These are phyloP conservation scores for Aspergillus leporis DNA, from an alignment of 495 filamentous ascomycete species.

Conservation along the genomic window DNA sequence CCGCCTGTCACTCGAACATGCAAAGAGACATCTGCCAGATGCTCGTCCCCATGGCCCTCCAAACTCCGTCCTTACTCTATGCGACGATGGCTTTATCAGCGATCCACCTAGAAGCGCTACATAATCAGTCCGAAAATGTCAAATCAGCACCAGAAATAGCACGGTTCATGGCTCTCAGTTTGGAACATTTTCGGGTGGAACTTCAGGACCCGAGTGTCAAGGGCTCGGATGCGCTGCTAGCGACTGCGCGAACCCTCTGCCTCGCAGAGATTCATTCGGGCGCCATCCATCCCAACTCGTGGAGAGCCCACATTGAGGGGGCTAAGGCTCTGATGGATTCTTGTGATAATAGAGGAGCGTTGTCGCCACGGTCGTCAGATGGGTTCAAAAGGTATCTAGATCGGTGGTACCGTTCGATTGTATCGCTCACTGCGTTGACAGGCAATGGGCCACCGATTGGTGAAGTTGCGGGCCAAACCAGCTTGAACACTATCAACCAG, in stretches of 20 bases:
- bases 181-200: constrained; percentile 48
- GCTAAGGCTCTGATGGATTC: constrained; percentile 44
- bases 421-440: constrained; percentile 47
- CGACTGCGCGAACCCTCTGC: constrained; percentile 50
- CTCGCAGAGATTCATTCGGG: constrained; percentile 51
- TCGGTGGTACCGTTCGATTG: constrained; percentile 49
- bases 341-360: constrained; percentile 26
- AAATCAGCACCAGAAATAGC: constrained; percentile 49
- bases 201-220: constrained; percentile 38
- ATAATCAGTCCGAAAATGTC: constrained; percentile 44
- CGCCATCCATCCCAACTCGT: constrained; percentile 47
- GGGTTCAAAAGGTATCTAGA: constrained; percentile 47
- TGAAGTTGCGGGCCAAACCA: constrained; percentile 22
- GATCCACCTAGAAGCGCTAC: constrained; percentile 46
- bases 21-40: constrained; percentile 49
- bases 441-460: constrained; percentile 49
- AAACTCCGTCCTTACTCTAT: constrained; percentile 47
- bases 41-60: constrained; percentile 49
- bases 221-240: constrained; percentile 44
- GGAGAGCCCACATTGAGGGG: constrained; percentile 49
- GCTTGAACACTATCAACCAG: constrained; percentile 19
- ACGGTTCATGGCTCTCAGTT: constrained; percentile 43
- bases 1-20: constrained; percentile 47
- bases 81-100: constrained; percentile 50
- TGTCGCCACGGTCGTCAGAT: constrained; percentile 30